These are phyloP conservation scores for Starmerella davenportii DNA, from an alignment of 805 yeast genomes.

Conservation along the genomic window DNA sequence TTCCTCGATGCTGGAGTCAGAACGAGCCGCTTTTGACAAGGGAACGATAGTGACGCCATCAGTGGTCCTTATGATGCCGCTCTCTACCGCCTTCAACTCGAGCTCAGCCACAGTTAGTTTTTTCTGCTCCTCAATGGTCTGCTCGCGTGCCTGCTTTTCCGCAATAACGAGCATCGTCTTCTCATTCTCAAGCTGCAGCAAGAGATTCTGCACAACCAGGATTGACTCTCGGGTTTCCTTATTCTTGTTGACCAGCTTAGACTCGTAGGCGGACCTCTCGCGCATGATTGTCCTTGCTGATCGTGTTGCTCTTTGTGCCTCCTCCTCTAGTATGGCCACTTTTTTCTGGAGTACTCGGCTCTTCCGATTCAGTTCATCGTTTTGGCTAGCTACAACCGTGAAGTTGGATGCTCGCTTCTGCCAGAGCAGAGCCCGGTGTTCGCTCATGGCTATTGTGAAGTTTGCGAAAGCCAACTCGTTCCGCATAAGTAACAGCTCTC, in stretches of 20 bases:
- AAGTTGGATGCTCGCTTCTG: constrained; percentile 21
- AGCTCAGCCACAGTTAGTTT: neutral
- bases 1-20: neutral
- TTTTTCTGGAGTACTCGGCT: constrained; percentile 8
- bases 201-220: constrained; percentile 14
- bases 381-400: constrained; percentile 19
- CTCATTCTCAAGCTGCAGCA: constrained; percentile 14
- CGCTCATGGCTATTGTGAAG: constrained; percentile 33
- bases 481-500: constrained; percentile 38
- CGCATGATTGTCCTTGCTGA: constrained; percentile 20
- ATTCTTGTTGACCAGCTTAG: constrained; percentile 21
- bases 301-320: constrained; percentile 21
- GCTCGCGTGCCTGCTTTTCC: neutral
- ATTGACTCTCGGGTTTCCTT: constrained; percentile 20
- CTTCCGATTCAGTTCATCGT: constrained; percentile 19
- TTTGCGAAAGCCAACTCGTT: constrained; percentile 47
- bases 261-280: constrained; percentile 25
- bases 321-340: constrained; percentile 6
- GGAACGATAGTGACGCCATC: neutral
- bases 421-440: constrained; percentile 24
- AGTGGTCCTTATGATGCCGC: neutral
- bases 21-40: neutral
- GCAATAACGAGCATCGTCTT: constrained; percentile 12
- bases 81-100: neutral
- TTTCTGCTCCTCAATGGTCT: neutral